Percentiles rank a stretch among this genome's conserved stretches.
Conservation (phyloP, 2,329 filamentous ascomycete genomes). For the Diaporthe destruens region DNA sequence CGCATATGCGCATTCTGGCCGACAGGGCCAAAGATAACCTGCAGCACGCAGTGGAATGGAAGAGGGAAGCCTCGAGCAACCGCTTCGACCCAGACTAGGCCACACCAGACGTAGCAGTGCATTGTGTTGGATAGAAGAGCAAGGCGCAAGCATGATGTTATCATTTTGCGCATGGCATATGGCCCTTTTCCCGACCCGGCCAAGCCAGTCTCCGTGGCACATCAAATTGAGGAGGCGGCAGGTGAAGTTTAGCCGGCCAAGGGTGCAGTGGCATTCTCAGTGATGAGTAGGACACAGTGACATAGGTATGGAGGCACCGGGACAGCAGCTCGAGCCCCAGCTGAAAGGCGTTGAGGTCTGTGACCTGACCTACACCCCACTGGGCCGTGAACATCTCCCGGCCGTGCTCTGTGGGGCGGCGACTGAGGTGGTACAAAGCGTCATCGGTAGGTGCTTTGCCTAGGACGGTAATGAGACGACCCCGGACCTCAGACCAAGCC, state of each 20-base stretch:
- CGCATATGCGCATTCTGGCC: constrained; percentile 10
- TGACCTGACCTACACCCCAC: neutral
- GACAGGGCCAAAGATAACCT: neutral
- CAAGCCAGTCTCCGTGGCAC: neutral
- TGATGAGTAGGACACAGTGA: neutral
- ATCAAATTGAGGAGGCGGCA: neutral
- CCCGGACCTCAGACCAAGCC: constrained; percentile 21
- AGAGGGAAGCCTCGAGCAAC: constrained; percentile 7
- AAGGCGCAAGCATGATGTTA: neutral
- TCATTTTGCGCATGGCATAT: neutral
- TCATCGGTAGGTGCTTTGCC: constrained; percentile 32
- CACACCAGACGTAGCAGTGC: neutral
- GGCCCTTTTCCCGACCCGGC: neutral
- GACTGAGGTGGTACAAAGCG: constrained; percentile 38
- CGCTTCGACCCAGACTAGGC: neutral
- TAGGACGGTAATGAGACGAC: constrained; percentile 18
- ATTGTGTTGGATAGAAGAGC: neutral
- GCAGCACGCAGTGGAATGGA: constrained; percentile 9
- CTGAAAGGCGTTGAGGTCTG: constrained; percentile 4
- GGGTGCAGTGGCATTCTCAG: no score
- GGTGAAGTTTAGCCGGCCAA: constrained; percentile 13
- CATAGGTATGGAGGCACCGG: neutral
- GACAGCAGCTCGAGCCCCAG: constrained; percentile 14
- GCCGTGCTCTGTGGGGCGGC: constrained; percentile 33
- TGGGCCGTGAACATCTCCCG: constrained; percentile 21